phyloP scores from a whole-genome alignment of 495 filamentous ascomycete species.

The Hypoxylon rickii region DNA sequence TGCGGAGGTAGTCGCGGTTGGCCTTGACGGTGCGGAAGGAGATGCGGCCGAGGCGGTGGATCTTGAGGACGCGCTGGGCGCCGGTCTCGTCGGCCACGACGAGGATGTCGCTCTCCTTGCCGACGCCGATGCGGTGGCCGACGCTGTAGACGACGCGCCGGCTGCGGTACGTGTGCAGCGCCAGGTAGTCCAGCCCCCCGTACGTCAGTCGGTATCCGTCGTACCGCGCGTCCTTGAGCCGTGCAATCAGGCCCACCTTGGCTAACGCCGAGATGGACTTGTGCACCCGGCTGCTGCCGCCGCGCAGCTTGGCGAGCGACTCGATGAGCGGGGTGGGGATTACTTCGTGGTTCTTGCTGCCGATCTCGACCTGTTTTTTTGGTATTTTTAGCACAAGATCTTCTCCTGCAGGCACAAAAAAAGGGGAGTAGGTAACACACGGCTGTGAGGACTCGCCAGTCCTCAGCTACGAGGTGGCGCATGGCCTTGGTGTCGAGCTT shows the following conservation, averaged over 20 bases:
- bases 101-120: constrained; percentile 97
- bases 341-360: constrained; percentile 94
- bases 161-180: constrained; percentile 84
- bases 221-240: constrained; percentile 94
- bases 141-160: constrained; percentile 81
- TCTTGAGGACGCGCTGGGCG: constrained; percentile 78
- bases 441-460: constrained; percentile 93
- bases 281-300: constrained; percentile 78
- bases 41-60: constrained; percentile 92
- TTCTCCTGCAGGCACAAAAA: too few relatives aligned
- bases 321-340: constrained; percentile 89
- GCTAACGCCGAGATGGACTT: constrained; percentile 86
- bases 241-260: constrained; percentile 89
- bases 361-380: constrained; percentile 75
- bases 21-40: constrained; percentile 95
- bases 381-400: too few relatives aligned
- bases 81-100: constrained; percentile 76
- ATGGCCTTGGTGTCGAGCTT: constrained; percentile 90
- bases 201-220: constrained; percentile 98
- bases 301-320: constrained; percentile 78
- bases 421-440: constrained; percentile 56
- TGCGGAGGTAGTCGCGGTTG: constrained; percentile 93
- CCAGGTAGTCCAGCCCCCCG: constrained; percentile 94
- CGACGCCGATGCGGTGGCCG: constrained; percentile 92
- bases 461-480: constrained; percentile 87